A percentile compares a stretch with the other conserved stretches of the same genome.
phyloP scores from a whole-genome alignment of 495 filamentous ascomycete genomes.

The Trichoderma virens region DNA sequence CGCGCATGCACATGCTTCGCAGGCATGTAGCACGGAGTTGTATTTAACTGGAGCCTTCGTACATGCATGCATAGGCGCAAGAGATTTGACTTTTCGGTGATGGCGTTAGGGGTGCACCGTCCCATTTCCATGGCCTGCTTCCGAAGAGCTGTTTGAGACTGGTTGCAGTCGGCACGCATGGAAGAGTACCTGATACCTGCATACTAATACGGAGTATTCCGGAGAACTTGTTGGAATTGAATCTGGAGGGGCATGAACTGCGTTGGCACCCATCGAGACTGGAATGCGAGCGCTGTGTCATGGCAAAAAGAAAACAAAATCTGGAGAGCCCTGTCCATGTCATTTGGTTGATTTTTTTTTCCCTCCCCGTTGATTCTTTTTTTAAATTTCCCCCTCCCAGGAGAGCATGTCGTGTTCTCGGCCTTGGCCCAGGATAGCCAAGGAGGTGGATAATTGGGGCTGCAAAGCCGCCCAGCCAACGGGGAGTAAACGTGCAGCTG shows the following conservation, averaged over 20 bases:
- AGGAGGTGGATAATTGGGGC: not conserved
- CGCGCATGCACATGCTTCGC: not conserved
- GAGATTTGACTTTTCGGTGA: constrained; percentile 8
- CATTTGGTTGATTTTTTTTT: not conserved
- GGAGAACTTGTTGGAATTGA: not conserved
- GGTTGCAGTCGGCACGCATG: not conserved
- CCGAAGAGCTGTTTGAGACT: not conserved
- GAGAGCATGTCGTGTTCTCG: not conserved
- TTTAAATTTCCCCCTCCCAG: not conserved
- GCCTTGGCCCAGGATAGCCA: not conserved
- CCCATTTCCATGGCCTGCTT: not conserved
- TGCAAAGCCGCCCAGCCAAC: constrained; percentile 1
- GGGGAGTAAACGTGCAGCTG: not conserved
- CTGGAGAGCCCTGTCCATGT: constrained; percentile 3
- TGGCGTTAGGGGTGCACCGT: constrained; percentile 1
- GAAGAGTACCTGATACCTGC: not conserved
- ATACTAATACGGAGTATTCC: not conserved
- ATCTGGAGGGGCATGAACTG: not conserved
- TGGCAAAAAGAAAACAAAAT: not conserved
- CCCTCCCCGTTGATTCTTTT: not conserved
- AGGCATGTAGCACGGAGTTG: not conserved
- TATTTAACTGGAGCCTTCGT: constrained; percentile 6
- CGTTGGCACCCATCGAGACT: not conserved
- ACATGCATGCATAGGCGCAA: constrained; percentile 3
- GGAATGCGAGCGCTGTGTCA: not conserved